phyloP scores from a whole-genome alignment of 352 stramenopile species.

The Pythium monospermum region DNA sequence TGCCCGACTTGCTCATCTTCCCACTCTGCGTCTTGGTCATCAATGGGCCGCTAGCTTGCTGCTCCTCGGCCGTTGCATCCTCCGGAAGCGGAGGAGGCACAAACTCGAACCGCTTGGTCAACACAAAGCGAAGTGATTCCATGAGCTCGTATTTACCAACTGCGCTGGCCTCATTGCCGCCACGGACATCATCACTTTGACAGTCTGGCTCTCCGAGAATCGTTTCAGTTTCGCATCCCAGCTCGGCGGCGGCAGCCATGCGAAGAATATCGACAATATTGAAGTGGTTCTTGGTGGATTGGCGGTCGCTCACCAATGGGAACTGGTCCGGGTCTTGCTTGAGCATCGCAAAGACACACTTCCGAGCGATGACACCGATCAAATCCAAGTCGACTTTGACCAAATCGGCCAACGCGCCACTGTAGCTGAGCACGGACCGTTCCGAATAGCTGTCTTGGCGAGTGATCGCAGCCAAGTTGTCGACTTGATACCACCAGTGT shows the following conservation, averaged over 20 bases:
- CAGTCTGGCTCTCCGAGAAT: slow-evolving; percentile 20
- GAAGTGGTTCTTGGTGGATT: slow-evolving; percentile 29
- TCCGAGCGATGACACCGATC: slow-evolving; percentile 54
- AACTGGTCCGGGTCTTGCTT: slow-evolving; percentile 53
- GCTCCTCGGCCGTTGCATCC: background rate
- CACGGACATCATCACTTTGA: background rate
- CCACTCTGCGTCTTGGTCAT: slow-evolving; percentile 1
- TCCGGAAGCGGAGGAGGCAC: background rate
- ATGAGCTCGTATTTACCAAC: slow-evolving; percentile 24
- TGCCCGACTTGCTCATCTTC: slow-evolving; percentile 10
- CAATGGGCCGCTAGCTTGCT: background rate
- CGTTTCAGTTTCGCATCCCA: slow-evolving; percentile 43
- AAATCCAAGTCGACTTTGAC: slow-evolving; percentile 38
- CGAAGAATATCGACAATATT: slow-evolving; percentile 47
- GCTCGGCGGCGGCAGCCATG: slow-evolving; percentile 45
- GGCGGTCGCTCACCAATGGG: slow-evolving; percentile 24
- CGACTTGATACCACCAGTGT: slow-evolving; percentile 71
- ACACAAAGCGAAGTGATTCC: slow-evolving; percentile 34
- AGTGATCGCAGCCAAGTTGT: slow-evolving; percentile 28
- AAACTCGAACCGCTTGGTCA: slow-evolving; percentile 55
- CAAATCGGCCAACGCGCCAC: slow-evolving; percentile 27
- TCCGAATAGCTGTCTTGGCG: slow-evolving; percentile 22
- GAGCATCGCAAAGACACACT: slow-evolving; percentile 57
- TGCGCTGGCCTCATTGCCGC: background rate
- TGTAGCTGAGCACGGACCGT: slow-evolving; percentile 39